A percentile compares a stretch with the other conserved stretches of the same genome.
Evolutionary conservation across 208 protist species (phyloP).

Genomic region (Crithidia mellificae): DNA sequence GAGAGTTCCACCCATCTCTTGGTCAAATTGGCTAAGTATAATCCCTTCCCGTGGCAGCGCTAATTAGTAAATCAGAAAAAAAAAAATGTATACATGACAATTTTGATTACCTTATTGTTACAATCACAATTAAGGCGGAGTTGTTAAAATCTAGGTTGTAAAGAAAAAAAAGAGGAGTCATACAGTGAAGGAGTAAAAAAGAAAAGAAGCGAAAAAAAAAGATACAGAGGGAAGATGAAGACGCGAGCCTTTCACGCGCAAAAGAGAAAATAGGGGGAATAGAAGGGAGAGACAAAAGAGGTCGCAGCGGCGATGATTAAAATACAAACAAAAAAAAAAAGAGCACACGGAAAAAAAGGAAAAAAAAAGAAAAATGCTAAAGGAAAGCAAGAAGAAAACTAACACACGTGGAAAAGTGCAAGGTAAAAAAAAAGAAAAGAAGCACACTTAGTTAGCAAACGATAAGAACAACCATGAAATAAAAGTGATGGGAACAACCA

Average conservation of each 20-base stretch:
- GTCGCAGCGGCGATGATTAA: no score
- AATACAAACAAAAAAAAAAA: not conserved
- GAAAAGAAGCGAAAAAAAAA: no score
- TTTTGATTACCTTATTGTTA: not conserved
- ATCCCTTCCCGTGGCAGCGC: not conserved
- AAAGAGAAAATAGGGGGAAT: not conserved
- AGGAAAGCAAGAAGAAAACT: constrained; percentile 4
- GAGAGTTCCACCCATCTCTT: not conserved
- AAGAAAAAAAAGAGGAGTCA: constrained; percentile 1
- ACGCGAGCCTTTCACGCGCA: not conserved
- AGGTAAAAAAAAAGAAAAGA: not conserved
- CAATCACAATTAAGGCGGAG: not conserved
- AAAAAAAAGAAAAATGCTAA: not conserved
- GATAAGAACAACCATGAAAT: constrained; percentile 7
- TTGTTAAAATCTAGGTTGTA: not conserved
- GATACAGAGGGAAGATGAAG: not conserved
- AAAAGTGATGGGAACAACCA: not conserved
- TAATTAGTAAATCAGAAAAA: not conserved
- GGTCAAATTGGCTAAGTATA: not conserved
- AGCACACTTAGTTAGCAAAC: not conserved
- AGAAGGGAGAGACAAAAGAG: no score
- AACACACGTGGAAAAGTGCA: no score
- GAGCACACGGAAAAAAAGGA: not conserved
- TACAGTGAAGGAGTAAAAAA: not conserved
- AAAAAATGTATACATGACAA: not conserved